A percentile compares a stretch with the other conserved stretches of the same genome.
Evolutionary conservation across 1,284 basidiomycete species (phyloP).

Genomic region (Trametes versicolor): DNA sequence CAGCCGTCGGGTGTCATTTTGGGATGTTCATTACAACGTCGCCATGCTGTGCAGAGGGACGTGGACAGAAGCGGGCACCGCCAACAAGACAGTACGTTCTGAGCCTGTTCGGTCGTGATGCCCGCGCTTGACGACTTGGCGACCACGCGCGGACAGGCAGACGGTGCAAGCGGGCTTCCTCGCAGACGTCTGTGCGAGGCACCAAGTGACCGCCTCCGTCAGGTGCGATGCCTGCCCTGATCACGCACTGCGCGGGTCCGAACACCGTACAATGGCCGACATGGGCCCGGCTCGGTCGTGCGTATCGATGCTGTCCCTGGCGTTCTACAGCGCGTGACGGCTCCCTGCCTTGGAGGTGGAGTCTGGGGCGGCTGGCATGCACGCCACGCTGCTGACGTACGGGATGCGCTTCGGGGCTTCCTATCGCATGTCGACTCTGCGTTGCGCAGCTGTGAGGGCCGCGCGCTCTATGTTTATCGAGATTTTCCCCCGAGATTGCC

Average conservation of each 20-base stretch:
- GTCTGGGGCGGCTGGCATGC: conserved; percentile 25
- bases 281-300: conserved; percentile 31
- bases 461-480: conserved; percentile 24
- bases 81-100: conserved; percentile 27
- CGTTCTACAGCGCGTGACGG: conserved; percentile 28
- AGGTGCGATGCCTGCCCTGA: conserved; percentile 22
- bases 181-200: conserved; percentile 12
- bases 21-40: conserved; percentile 22
- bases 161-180: conserved; percentile 14
- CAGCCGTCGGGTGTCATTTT: conserved; percentile 22
- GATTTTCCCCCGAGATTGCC: conserved; percentile 36
- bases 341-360: conserved; percentile 26
- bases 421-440: conserved; percentile 29
- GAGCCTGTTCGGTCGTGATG: conserved; percentile 23
- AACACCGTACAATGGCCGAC: conserved; percentile 33
- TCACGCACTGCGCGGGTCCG: conserved; percentile 30
- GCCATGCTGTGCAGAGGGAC: conserved; percentile 22
- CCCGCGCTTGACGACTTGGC: conserved; percentile 15
- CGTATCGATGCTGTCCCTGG: conserved; percentile 27
- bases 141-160: conserved; percentile 18
- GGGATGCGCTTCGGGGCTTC: conserved; percentile 23
- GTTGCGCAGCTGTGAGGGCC: conserved; percentile 22
- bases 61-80: conserved; percentile 23
- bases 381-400: conserved; percentile 31
- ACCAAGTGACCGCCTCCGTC: conserved; percentile 13